Base-by-base conservation (phyloP, 768 basidiomycete genomes). In the Macrocybe gigantea region DNA sequence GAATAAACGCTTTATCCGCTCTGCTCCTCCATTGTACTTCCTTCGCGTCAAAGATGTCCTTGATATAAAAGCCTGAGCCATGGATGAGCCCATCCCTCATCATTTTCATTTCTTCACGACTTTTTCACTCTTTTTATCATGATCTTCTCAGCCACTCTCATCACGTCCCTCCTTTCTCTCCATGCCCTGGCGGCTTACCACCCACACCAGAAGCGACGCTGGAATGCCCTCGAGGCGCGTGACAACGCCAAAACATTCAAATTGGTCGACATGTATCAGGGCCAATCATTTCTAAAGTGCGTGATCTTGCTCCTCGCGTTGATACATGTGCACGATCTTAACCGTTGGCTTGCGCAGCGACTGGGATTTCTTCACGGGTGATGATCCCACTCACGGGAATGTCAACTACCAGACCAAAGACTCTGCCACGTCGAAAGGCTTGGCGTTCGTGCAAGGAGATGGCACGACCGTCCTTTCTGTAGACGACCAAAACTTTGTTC, bases 331-430 rank as follows among this genome's bases (percentile, higher is more conserved):
- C 36, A 34, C 29, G 42, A 29, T 34, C 30, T 40, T 13, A 41
- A 46, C 45, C 30, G 22, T 40, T 10, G 12, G 31, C 33, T 14
- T 30, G 30, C 9, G 13, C 43, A 88, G 85, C 40, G 54, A 76
- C 39, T 89, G 83, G 82, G 64, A 80, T 29, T 91, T 85, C 67
- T 88, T 78, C 65, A 69, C 69, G 7, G 63, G 53, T 2, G 11
- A 60, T 8, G 88, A 91, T 62, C 88, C 88, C 1, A 90, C 88
- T 1, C 63, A 78, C 53, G 88, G 88, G n/a, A 61, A 64, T 13
- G 88, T 91, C 35, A 73, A 80, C 45, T 92, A 80, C 60, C 66
- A 77, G 52, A 63, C 54, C 33, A 59, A 67, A 54, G 59, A 63
- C 1, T 62, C 75, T n/a, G 85, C 86, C 0, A 64, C 63, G 49